Conservation (phyloP, 2,329 filamentous ascomycete genomes). For the Cladosporium velox region DNA sequence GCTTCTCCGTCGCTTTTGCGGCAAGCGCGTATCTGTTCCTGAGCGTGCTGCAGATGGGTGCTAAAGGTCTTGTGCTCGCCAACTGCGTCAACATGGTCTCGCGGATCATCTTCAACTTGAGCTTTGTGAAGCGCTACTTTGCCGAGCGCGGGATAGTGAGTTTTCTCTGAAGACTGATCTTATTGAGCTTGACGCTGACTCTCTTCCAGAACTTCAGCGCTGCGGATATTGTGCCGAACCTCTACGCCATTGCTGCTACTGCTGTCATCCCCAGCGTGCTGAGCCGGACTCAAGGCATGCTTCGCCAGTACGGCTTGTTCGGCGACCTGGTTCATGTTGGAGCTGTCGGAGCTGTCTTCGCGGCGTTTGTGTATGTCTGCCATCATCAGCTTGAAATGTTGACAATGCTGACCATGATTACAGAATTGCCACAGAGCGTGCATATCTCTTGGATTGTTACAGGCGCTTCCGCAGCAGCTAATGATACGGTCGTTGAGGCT, state of each 20-base stretch:
- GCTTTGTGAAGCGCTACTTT: constrained; percentile 72
- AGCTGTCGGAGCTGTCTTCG: constrained; percentile 40
- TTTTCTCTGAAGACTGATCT: not conserved
- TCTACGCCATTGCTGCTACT: constrained; percentile 40
- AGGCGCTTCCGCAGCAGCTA: constrained; percentile 19
- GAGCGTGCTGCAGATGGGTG: constrained; percentile 68
- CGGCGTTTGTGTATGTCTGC: constrained; percentile 40
- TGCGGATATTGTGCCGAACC: constrained; percentile 35
- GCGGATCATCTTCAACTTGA: constrained; percentile 76
- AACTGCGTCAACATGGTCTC: constrained; percentile 89
- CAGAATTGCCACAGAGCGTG: constrained; percentile 22
- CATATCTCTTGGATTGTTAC: constrained; percentile 22
- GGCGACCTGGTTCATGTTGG: constrained; percentile 46
- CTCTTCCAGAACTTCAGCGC: constrained; percentile 31
- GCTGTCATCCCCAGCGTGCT: constrained; percentile 43
- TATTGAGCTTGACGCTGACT: not conserved
- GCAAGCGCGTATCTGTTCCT: constrained; percentile 74
- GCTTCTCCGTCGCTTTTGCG: constrained; percentile 76
- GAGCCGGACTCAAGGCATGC: constrained; percentile 30
- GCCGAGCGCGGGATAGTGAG: constrained; percentile 41
- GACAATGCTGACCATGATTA: not conserved
- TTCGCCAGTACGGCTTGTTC: constrained; percentile 42
- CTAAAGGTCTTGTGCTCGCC: constrained; percentile 77
- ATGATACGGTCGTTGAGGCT: not conserved
- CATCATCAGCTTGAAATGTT: not conserved